Evolutionary conservation across 108 stramenopile genomes (phyloP).

Genomic region (Phaeodactylum tricornutum): DNA sequence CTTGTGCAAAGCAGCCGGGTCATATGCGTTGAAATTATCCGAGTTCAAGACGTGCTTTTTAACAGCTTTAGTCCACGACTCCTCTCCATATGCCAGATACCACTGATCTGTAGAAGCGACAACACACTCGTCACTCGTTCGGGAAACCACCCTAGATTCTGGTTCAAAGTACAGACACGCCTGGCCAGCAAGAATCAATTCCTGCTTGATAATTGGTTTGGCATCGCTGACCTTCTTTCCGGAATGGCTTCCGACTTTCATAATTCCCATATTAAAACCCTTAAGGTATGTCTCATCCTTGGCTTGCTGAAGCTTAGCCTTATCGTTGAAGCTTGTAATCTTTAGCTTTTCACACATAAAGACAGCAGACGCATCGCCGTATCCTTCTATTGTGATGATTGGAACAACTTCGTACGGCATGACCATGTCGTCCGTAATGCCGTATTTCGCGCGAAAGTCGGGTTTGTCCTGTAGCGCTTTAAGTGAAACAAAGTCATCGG

Average conservation of each 20-base stretch:
- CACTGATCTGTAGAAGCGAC: slow-evolving; percentile 99
- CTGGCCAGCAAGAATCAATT: slow-evolving; percentile 87
- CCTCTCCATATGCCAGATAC: slow-evolving; percentile 97
- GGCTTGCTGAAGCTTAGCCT: slow-evolving; percentile 87
- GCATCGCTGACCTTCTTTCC: slow-evolving; percentile 95
- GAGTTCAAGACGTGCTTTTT: slow-evolving; percentile 75
- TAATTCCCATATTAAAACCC: slow-evolving; percentile 94
- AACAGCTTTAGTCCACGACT: slow-evolving; percentile 77
- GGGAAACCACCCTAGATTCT: slow-evolving; percentile 84
- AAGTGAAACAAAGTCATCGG: slow-evolving; percentile 95
- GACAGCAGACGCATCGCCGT: slow-evolving; percentile 85
- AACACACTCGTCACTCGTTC: slow-evolving; percentile 96
- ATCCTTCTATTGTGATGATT: slow-evolving; percentile 97
- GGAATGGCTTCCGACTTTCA: slow-evolving; percentile 80
- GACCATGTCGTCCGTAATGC: slow-evolving; percentile 90
- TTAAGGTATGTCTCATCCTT: slow-evolving; percentile 95
- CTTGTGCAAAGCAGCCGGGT: slow-evolving; percentile 49
- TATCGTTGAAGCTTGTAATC: slow-evolving; percentile 90
- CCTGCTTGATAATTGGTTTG: slow-evolving; percentile 86
- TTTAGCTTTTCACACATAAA: slow-evolving; percentile 93
- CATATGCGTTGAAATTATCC: slow-evolving; percentile 86
- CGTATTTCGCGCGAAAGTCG: slow-evolving; percentile 92
- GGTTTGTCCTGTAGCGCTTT: slow-evolving; percentile 91
- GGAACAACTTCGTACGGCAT: slow-evolving; percentile 89
- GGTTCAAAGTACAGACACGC: slow-evolving; percentile 96